A percentile compares a stretch with the other conserved stretches of the same genome.
phyloP scores from a whole-genome alignment of 2,329 filamentous ascomycete genomes.

The Davidsoniella australis region DNA sequence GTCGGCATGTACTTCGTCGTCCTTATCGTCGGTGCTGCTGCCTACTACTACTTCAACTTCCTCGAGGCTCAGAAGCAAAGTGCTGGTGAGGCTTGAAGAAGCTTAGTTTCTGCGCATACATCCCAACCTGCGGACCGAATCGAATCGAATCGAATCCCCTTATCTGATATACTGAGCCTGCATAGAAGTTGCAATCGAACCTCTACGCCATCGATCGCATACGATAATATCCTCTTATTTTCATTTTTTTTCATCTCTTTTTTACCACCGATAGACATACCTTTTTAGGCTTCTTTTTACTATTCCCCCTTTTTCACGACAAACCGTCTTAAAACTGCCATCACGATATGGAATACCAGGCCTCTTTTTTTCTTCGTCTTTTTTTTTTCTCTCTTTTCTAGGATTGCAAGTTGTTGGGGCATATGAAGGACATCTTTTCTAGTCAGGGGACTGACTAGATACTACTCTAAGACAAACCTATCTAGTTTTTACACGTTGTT shows the following conservation, averaged over 20 bases:
- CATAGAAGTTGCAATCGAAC: neutral
- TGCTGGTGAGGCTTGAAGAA: conserved; percentile 19
- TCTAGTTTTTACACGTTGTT: no score
- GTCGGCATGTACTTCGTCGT: conserved; percentile 69
- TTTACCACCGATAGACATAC: neutral
- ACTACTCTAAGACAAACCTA: neutral
- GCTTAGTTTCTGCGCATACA: no score
- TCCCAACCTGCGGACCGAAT: neutral
- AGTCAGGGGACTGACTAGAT: neutral
- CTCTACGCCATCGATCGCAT: neutral
- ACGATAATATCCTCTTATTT: neutral
- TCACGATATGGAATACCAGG: neutral
- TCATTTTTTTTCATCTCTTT: neutral
- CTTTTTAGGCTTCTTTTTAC: neutral
- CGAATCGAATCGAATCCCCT: no score
- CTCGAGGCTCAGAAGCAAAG: conserved; percentile 35
- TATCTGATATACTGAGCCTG: neutral
- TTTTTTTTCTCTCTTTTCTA: neutral
- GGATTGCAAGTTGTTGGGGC: neutral
- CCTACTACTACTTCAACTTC: conserved; percentile 77
- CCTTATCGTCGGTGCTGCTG: conserved; percentile 56
- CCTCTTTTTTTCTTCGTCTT: neutral
- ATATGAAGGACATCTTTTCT: neutral
- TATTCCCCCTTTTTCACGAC: neutral
- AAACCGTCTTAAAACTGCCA: no score